Percentiles rank a stretch among this genome's conserved stretches.
These are phyloP conservation scores for Acanthamoeba triangularis DNA, from an alignment of 208 protist species.

Conservation along the genomic window DNA sequence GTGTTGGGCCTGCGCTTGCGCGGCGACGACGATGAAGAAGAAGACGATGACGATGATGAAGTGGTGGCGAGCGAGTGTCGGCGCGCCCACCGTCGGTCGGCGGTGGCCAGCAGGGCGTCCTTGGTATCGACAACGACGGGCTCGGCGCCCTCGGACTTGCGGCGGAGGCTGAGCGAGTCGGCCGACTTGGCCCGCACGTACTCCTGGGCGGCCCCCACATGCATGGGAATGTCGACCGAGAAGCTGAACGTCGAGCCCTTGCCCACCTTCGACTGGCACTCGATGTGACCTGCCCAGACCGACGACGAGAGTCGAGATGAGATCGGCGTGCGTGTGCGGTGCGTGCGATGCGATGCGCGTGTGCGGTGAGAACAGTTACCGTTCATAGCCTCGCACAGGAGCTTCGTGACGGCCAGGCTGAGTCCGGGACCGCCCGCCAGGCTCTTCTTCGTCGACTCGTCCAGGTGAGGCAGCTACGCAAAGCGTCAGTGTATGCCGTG, in stretches of 20 bases:
- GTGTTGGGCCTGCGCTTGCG: neutral
- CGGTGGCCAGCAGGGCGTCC: neutral
- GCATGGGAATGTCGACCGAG: neutral
- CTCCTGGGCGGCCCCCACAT: neutral
- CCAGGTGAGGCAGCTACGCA: neutral
- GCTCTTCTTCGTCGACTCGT: neutral
- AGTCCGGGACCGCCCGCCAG: neutral
- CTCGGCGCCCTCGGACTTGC: neutral
- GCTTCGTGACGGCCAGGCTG: conserved; percentile 31
- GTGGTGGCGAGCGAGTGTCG: neutral
- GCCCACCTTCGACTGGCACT: neutral
- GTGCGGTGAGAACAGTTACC: neutral
- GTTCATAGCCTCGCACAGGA: conserved; percentile 28
- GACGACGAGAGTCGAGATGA: neutral
- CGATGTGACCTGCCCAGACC: neutral
- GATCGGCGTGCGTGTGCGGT: neutral
- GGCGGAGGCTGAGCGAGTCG: neutral
- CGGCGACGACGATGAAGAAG: neutral
- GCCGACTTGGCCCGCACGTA: neutral
- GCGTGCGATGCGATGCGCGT: neutral
- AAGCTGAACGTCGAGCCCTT: conserved; percentile 1
- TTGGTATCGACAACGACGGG: neutral
- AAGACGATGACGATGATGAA: neutral
- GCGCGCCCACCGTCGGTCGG: neutral
- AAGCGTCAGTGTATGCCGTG: neutral